These are phyloP conservation scores for Gossypium laxum DNA, from an alignment of 441 rosid genomes.

Conservation along the genomic window DNA sequence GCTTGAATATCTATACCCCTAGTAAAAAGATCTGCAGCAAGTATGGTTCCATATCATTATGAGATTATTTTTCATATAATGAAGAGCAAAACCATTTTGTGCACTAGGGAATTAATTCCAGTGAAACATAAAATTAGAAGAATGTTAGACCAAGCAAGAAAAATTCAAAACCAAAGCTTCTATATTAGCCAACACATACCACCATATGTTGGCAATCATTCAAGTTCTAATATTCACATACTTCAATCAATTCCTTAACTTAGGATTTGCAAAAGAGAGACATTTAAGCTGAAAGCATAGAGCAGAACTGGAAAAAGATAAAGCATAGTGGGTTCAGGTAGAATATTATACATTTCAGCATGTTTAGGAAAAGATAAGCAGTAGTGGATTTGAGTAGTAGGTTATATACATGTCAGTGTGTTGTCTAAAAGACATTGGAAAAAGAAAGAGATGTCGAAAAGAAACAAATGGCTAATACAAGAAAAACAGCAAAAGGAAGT, in stretches of 20 bases:
- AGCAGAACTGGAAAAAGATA: background rate
- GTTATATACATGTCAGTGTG: background rate
- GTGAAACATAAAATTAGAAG: background rate
- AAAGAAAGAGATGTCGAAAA: background rate
- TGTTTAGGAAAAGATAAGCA: background rate
- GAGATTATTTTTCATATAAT: slow-evolving; percentile 10
- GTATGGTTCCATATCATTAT: slow-evolving; percentile 13
- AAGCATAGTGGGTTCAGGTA: background rate
- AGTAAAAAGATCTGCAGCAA: slow-evolving; percentile 69
- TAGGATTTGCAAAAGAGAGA: background rate
- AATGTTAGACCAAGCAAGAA: background rate
- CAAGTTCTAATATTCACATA: background rate
- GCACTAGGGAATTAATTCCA: background rate
- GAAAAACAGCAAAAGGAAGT: background rate
- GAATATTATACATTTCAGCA: background rate
- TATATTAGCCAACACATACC: background rate
- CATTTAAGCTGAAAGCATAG: background rate
- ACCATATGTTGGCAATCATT: background rate
- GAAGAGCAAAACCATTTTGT: background rate
- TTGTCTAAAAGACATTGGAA: background rate
- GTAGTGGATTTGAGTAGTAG: background rate
- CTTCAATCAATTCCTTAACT: background rate
- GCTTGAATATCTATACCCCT: slow-evolving; percentile 99
- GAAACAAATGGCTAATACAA: background rate
- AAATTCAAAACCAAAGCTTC: background rate